Evolutionary conservation across 2,329 filamentous ascomycete genomes (phyloP), one percentile per base, ranked within the genome.

Genomic region (Xenosphaeropsis pyriputrescens): DNA sequence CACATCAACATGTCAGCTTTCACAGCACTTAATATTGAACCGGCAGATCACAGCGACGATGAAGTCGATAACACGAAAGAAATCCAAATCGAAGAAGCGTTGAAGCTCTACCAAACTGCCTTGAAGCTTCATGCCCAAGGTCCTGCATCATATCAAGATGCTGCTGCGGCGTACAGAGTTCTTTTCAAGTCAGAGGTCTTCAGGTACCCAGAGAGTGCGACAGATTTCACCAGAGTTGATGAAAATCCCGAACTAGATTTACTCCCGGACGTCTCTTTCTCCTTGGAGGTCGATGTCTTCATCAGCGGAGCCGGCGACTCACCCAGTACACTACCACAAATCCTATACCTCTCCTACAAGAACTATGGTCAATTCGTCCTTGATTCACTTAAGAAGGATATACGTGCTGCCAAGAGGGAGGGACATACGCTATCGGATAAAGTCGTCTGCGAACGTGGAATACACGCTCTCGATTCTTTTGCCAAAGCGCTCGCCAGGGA

Each of bases 1-100:
- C 22, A 11, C 8, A 26, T 26, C 22, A 32, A 32, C 3, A 32
- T 32, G 51, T 47, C 51, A n/a, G 70, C 75, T 50, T 96, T 93
- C 63, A 76, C 80, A 51, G 85, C 89, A 38, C 77, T 95, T 58
- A 98, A 98, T 57, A 75, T 96, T 60, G 88, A 95, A 59, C 82
- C 85, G 8, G 91, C 95, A 61, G 85, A 93, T 53, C 84, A 85
- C 41, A 67, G 80, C 45, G 86, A 94, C 54, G 85, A 93, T 50
- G 88, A 95, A 59, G 67, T 94, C 52, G 91, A 98, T 57, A 86
- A 91, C 51, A 94, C 88, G 26, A 91, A 89, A 57, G 89, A 96
- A 58, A 77, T 98, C 37, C 88, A 94, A 52, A 89, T 96, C 52
- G 91, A 98, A 52, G 91, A 98, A 62, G 88, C 91, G 35, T 66